A percentile compares a stretch with the other conserved stretches of the same genome.
phyloP scores from a whole-genome alignment of 2,329 filamentous ascomycete genomes.

The Aureobasidium mangrovei region DNA sequence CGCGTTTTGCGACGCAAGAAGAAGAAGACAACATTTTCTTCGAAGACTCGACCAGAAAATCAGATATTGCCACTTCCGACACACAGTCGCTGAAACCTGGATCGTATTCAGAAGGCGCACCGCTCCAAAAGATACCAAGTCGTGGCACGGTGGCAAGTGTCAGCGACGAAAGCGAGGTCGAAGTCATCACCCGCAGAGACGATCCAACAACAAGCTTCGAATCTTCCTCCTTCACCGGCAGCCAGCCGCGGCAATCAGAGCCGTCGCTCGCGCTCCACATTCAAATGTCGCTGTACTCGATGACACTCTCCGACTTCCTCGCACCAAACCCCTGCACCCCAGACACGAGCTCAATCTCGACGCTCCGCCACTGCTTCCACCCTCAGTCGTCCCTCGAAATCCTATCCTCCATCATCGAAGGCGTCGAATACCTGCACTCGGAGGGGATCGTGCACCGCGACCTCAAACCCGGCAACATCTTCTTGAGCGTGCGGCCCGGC shows the following conservation, averaged over 20 bases:
- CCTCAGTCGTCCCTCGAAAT: slow-evolving; percentile 47
- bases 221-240: slow-evolving; percentile 16
- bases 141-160: slow-evolving; percentile 17
- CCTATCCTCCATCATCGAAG: slow-evolving; percentile 51
- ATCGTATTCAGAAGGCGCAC: slow-evolving; percentile 4
- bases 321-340: slow-evolving; percentile 26
- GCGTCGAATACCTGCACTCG: slow-evolving; percentile 55
- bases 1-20: not conserved
- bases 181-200: slow-evolving; percentile 38
- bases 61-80: not conserved
- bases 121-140: slow-evolving; percentile 22
- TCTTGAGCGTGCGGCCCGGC: slow-evolving; percentile 41
- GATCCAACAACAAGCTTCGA: slow-evolving; percentile 27
- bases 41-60: not conserved
- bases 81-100: slow-evolving; percentile 6
- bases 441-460: slow-evolving; percentile 57
- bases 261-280: slow-evolving; percentile 49
- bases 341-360: slow-evolving; percentile 15
- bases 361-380: slow-evolving; percentile 53
- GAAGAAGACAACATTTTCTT: slow-evolving; percentile 4
- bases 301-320: slow-evolving; percentile 53
- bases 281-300: slow-evolving; percentile 59
- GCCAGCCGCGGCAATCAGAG: slow-evolving; percentile 1
- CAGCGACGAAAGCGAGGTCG: slow-evolving; percentile 36
- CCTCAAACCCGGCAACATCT: slow-evolving; percentile 60